Evolutionary conservation across 2,329 filamentous ascomycete species (phyloP).

Genomic region (Stagonosporopsis chrysanthemi): DNA sequence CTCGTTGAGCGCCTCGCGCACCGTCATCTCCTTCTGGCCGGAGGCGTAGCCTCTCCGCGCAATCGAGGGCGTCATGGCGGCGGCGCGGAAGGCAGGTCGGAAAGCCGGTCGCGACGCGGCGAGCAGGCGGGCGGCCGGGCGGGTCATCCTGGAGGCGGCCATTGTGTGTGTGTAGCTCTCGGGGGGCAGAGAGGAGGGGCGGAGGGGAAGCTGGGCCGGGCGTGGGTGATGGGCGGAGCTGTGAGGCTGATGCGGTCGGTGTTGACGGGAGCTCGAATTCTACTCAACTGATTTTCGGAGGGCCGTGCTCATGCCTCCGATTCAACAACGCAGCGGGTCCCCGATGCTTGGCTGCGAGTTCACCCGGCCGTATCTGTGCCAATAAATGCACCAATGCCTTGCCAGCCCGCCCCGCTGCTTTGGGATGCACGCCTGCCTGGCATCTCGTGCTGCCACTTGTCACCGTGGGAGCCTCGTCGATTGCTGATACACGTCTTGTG

Average conservation of each 20-base stretch:
- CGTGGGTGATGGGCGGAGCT: conserved; percentile 33
- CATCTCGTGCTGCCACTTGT: not conserved
- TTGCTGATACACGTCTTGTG: not conserved
- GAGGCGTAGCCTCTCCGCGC: conserved; percentile 65
- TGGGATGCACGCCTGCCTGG: not conserved
- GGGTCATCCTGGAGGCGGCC: conserved; percentile 68
- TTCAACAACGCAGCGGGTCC: conserved; percentile 10
- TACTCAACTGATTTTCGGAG: conserved; percentile 10
- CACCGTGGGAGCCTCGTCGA: not conserved
- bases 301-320: conserved; percentile 1
- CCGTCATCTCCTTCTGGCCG: conserved; percentile 88
- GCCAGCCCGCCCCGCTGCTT: not conserved
- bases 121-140: conserved; percentile 69
- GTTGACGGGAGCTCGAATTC: conserved; percentile 13
- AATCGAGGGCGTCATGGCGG: conserved; percentile 57
- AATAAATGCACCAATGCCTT: conserved; percentile 6
- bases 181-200: conserved; percentile 30
- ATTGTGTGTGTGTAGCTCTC: conserved; percentile 49
- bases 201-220: conserved; percentile 38
- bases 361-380: conserved; percentile 6
- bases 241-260: conserved; percentile 15
- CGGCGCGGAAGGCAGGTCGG: conserved; percentile 61
- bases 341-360: conserved; percentile 11
- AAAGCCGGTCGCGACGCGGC: conserved; percentile 62
- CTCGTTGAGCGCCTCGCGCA: conserved; percentile 97